Evolutionary conservation across 2,329 filamentous ascomycete species (phyloP), one percentile per base, ranked within the genome.

Genomic region (Aspergillus oerlinghausenensis): DNA sequence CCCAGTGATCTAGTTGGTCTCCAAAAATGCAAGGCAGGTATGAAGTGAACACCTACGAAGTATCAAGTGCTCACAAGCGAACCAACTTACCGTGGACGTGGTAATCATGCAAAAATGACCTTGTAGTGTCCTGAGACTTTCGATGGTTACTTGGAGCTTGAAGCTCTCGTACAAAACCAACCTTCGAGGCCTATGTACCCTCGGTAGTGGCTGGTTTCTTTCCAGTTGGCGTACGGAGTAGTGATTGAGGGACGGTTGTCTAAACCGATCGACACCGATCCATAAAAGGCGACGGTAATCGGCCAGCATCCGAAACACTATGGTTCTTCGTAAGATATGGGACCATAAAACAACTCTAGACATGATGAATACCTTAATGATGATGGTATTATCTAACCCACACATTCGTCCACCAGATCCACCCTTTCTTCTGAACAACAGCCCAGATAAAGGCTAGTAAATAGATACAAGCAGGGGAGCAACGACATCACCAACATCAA

Each of bases 291-390:
- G 49, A 50, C 28, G 40, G 45, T 50, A 47, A 59, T 56, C 59
- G 59, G 60, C 50, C 59, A 59, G 56, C 53, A 59, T 61, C 59
- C 60, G 52, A 63, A 60, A 57, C 40, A 52, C 28, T 45, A 28
- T 52, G 17, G n/a, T 38, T 52, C 19, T 35, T 23, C 4, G 47
- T 29, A n/a, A 50, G 23, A 21, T 47, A 42, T 10, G 14, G 38
- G 35, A 42, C 50, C 47, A n/a, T 47, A 48, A 17, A 6, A 3
- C 32, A 17, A 35, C 14, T 14, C 14, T 8, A 38, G 32, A 7
- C 14, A 17, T 47, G 42, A 45, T 45, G 19, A 35, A 43, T 11
- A 26, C 25, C 25, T 26, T 26, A 23, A 26, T n/a, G n/a, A n/a
- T 19, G 42, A 45, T 45, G 8, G 28, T 28, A 25, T 49, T 11